Conservation (phyloP, 225 moss, liverwort and hornwort species). For the Thuidium tamariscinum region DNA sequence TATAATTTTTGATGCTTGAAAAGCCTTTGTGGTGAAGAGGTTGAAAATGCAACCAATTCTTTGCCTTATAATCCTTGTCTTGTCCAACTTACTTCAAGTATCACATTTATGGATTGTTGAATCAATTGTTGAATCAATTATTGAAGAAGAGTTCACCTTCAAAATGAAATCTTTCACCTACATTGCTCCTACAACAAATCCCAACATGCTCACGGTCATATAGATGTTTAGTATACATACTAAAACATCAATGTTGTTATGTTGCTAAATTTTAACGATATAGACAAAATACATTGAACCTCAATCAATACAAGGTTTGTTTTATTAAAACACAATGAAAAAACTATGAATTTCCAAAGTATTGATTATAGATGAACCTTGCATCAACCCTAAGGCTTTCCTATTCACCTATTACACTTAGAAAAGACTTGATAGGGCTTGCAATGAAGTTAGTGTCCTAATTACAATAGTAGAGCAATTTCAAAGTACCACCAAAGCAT, state of each 20-base stretch:
- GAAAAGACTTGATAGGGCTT: background rate
- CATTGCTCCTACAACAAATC: background rate
- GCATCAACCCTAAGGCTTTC: background rate
- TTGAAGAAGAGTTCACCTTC: background rate
- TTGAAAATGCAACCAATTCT: conserved; percentile 56
- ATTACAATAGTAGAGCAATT: too few species aligned
- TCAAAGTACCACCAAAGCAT: too few species aligned
- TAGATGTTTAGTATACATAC: background rate
- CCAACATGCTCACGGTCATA: background rate
- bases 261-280: background rate
- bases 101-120: background rate
- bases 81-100: background rate
- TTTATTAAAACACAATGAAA: background rate
- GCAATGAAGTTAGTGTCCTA: background rate
- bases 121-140: background rate
- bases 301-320: fast-evolving
- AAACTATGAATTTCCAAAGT: background rate
- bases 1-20: conserved; percentile 54
- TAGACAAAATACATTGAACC: background rate
- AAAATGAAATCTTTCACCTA: background rate
- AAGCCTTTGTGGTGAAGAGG: conserved; percentile 72
- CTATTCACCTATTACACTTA: background rate
- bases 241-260: background rate
- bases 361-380: background rate
- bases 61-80: too few species aligned